These are phyloP conservation scores for Penicillium occitanis DNA, from an alignment of 2,329 filamentous ascomycete species.

Conservation along the genomic window DNA sequence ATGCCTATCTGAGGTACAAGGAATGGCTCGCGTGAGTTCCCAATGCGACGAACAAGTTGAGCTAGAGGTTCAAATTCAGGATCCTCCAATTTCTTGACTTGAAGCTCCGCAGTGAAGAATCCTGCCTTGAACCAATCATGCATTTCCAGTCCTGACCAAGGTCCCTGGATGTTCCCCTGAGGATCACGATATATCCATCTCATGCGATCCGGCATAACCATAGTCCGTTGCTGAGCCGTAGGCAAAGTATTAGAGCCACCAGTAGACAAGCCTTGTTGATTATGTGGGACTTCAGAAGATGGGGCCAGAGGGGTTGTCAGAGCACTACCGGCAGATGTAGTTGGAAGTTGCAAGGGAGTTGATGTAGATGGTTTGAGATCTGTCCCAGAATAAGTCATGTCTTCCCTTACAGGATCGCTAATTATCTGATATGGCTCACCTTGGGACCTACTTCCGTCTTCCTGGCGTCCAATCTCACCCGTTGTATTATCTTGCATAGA, in stretches of 20 bases:
- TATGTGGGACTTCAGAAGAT: conserved; percentile 32
- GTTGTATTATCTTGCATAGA: conserved; percentile 93
- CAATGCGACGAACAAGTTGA: conserved; percentile 90
- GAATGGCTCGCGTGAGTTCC: conserved; percentile 96
- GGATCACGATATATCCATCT: conserved; percentile 98
- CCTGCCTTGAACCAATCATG: conserved; percentile 99
- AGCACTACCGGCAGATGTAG: conserved; percentile 36
- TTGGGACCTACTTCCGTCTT: conserved; percentile 59
- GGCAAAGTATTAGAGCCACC: conserved; percentile 64
- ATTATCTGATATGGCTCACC: conserved; percentile 41
- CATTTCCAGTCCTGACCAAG: conserved; percentile 97
- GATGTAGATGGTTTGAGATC: conserved; percentile 31
- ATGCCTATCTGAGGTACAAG: conserved; percentile 96
- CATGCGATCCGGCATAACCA: conserved; percentile 99
- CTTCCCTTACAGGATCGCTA: background rate
- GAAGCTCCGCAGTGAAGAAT: conserved; percentile 91
- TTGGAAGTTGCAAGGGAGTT: conserved; percentile 37
- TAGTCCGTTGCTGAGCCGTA: conserved; percentile 71
- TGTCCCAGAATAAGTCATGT: conserved; percentile 12
- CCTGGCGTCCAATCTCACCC: conserved; percentile 59
- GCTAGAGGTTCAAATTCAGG: conserved; percentile 91
- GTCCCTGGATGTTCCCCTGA: conserved; percentile 86
- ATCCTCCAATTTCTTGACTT: conserved; percentile 94
- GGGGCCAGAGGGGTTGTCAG: conserved; percentile 32
- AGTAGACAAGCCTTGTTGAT: conserved; percentile 35